Base-by-base conservation (phyloP, 75 land plant species). In the Isoetes taiwanensis region DNA sequence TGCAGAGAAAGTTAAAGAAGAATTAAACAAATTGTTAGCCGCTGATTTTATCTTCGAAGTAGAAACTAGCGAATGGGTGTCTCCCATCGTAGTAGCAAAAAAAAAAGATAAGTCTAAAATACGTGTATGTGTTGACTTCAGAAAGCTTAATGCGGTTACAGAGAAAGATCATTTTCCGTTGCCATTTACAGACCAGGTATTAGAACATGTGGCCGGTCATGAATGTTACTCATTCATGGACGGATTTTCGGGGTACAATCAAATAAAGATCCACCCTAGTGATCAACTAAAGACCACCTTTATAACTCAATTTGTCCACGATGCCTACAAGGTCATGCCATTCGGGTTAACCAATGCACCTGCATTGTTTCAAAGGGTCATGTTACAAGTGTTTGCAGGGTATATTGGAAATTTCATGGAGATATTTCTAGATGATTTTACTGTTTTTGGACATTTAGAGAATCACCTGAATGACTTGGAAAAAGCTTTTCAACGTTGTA, bases 151-250 rank as follows among this genome's bases (percentile, higher is more conserved):
- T 23, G 23, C n/a, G 2, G 26, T 31, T 24, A 23, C 19, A 4
- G 23, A 28, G n/a, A 52, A 19, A 19, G 54, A 23, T 21, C 23
- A 17, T n/a, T 52, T 17, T 23, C 54, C 26, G n/a, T 24, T 52
- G 26, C 54, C 54, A 8, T 52, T 52, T 24, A 52, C 30, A n/a
- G 54, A 52, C 12, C 26, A 52, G 23, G 23, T 52, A 8, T 12
- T 24, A 41, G 63, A 61, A 28, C 12, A 19, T 38, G 30, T 61
- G 17, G 63, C 53, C 2, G 63, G 53, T 21, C 3, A 41, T 19
- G 50, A 61, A 41, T 42, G 41, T 16, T 61, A 61, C 12, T 26
- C 54, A 8, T 61, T 61, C 24, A 24, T 61, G 63, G 30, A 42
- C 43, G 54, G 63, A 1, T 61, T 61, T 27, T 24, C 28, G 3